phyloP scores from a whole-genome alignment of 2,329 filamentous ascomycete species.

The Seiridium cupressi region DNA sequence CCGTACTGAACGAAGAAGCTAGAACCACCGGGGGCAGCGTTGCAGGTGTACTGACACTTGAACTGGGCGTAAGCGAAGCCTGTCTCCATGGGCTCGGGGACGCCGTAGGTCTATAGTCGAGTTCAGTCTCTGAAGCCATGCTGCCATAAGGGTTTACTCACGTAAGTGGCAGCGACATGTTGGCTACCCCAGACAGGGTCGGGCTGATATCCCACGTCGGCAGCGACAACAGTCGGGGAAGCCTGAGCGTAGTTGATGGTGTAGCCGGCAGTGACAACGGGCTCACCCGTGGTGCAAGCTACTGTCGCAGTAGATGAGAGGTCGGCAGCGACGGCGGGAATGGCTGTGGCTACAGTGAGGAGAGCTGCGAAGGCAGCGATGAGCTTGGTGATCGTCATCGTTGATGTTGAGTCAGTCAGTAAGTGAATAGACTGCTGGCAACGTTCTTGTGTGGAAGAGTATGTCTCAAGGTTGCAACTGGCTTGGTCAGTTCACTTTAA shows the following conservation, averaged over 20 bases:
- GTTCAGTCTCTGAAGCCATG: too few species aligned
- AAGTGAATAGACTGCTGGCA: not conserved
- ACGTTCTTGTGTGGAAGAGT: not conserved
- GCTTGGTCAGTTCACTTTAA: too few species aligned
- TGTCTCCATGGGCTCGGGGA: slow-evolving; percentile 21
- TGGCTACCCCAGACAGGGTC: slow-evolving; percentile 21
- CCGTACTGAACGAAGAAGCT: slow-evolving; percentile 27
- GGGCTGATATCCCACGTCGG: slow-evolving; percentile 20
- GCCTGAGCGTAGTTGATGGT: slow-evolving; percentile 26
- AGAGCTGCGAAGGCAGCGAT: not conserved
- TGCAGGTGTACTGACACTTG: slow-evolving; percentile 32
- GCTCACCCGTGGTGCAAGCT: slow-evolving; percentile 22
- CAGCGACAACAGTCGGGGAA: slow-evolving; percentile 15
- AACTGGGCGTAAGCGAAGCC: slow-evolving; percentile 30
- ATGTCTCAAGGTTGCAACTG: not conserved
- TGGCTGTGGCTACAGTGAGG: not conserved
- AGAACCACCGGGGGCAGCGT: slow-evolving; percentile 13
- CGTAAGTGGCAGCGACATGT: slow-evolving; percentile 24
- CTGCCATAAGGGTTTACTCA: slow-evolving; percentile 10
- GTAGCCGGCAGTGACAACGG: slow-evolving; percentile 26
- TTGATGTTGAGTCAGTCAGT: not conserved
- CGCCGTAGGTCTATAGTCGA: slow-evolving; percentile 24
- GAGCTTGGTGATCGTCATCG: not conserved
- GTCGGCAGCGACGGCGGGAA: not conserved
- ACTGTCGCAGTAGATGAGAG: not conserved